Evolutionary conservation across 805 yeast species (phyloP), one percentile per base, ranked within the genome.

Genomic region (Starmera dryadoides): DNA sequence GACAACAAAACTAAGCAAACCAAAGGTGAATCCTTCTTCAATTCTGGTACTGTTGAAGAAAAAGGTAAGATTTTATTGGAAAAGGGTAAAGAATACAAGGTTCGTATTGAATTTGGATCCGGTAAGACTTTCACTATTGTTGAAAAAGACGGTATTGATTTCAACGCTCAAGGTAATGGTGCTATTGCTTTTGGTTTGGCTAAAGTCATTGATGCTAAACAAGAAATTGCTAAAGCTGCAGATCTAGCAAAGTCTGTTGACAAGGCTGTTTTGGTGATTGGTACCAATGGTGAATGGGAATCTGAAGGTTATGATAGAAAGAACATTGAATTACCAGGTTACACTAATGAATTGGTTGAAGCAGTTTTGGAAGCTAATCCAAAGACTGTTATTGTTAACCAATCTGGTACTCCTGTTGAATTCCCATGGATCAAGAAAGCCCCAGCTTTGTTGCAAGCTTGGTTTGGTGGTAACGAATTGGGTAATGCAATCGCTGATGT

Each of bases 401-500:
- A 77, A 52, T 69, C 80, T 4, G 84, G 85, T 38, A 71, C 81
- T 16, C 83, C 85, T 0, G 79, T 76, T 11, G 68, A 73, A 30
- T 58, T 78, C 63, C 81, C 81, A 23, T 77, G 80, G 79, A 45
- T 60, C 16, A 43, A 51, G 21, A 50, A 66, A 16, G 72, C 68
- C 15, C 63, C 64, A 34, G 72, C 70, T 6, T 44, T 75, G 8
- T 55, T 76, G 8, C 79, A 76, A 38, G 75, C 78, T 12, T 75
- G 79, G 74, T 75, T 70, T 50, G 77, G 77, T 47, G 84, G 83
- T 43, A 68, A 66, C 44, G 83, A 77, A 50, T 52, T 65, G 30
- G 83, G 83, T 48, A 75, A 74, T 46, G 73, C 77, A 15, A 64
- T 77, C 52, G 82, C 81, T 6, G 81, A 77, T 53, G 77, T 76